These are phyloP conservation scores for Cryphonectria naterciae DNA, from an alignment of 2,329 filamentous ascomycete genomes.

Conservation along the genomic window DNA sequence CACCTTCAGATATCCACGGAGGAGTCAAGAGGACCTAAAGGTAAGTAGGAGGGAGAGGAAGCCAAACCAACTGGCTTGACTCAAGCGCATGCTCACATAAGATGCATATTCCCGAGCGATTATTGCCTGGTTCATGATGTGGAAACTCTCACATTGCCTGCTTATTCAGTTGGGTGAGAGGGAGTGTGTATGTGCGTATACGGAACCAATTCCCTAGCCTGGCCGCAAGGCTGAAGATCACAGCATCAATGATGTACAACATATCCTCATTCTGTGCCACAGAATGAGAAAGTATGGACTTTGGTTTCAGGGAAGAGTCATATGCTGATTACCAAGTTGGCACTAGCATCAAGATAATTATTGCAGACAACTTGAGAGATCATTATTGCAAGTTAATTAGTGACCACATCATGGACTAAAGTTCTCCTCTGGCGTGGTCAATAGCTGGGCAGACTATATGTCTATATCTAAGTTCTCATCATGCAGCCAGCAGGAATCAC, in stretches of 20 bases:
- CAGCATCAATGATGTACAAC: not conserved
- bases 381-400: too few species aligned
- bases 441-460: not conserved
- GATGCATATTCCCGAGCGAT: not conserved
- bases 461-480: not conserved
- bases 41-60: not conserved
- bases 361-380: too few species aligned
- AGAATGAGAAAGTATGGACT: too few species aligned
- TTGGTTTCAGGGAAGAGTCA: too few species aligned
- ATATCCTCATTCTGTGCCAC: not conserved
- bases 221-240: not conserved
- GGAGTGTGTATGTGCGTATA: not conserved
- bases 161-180: not conserved
- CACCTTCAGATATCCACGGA: not conserved
- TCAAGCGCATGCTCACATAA: not conserved
- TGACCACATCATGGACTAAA: too few species aligned
- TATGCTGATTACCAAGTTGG: too few species aligned
- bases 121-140: not conserved
- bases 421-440: too few species aligned
- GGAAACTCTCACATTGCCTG: not conserved
- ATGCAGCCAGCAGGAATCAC: not conserved
- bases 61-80: not conserved
- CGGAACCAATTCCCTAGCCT: not conserved
- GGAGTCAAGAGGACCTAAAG: not conserved
- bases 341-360: too few species aligned